Conservation (phyloP, 495 filamentous ascomycete species). For the Sporormia fimetaria region DNA sequence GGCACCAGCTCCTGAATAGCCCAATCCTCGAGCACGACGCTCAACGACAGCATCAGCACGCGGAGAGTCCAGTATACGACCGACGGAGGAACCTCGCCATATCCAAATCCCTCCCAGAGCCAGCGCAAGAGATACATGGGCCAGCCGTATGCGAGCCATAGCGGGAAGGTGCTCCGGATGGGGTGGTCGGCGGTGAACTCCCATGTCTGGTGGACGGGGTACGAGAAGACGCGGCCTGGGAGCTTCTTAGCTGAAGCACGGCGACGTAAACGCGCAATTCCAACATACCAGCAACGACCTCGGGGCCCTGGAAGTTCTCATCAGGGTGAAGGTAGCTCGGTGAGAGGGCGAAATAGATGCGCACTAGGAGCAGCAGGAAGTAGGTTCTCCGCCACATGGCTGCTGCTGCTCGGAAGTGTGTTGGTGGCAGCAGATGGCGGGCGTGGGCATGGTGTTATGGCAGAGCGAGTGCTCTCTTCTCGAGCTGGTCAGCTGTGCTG, state of each 20-base stretch:
- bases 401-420: constrained; percentile 1
- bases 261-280: too few relatives aligned
- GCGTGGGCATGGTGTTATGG: constrained; percentile 15
- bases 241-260: constrained; percentile 2
- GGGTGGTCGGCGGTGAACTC: constrained; percentile 80
- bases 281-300: constrained; percentile 91
- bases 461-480: constrained; percentile 4
- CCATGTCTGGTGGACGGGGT: constrained; percentile 79
- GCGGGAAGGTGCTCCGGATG: constrained; percentile 86
- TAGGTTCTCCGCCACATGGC: constrained; percentile 87
- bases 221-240: constrained; percentile 77
- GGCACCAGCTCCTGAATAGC: constrained; percentile 82
- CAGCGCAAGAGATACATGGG: constrained; percentile 85
- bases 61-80: constrained; percentile 82
- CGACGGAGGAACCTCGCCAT: constrained; percentile 46
- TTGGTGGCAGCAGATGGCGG: constrained; percentile 1
- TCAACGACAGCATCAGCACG: constrained; percentile 78
- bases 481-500: too few relatives aligned
- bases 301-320: constrained; percentile 96
- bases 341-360: constrained; percentile 85
- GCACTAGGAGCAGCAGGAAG: constrained; percentile 69
- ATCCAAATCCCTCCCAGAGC: constrained; percentile 59
- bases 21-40: constrained; percentile 96
- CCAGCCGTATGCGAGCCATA: constrained; percentile 88
- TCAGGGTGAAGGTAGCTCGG: constrained; percentile 97